Conservation (phyloP, 352 stramenopile species). For the Globisporangium orthogonon region DNA sequence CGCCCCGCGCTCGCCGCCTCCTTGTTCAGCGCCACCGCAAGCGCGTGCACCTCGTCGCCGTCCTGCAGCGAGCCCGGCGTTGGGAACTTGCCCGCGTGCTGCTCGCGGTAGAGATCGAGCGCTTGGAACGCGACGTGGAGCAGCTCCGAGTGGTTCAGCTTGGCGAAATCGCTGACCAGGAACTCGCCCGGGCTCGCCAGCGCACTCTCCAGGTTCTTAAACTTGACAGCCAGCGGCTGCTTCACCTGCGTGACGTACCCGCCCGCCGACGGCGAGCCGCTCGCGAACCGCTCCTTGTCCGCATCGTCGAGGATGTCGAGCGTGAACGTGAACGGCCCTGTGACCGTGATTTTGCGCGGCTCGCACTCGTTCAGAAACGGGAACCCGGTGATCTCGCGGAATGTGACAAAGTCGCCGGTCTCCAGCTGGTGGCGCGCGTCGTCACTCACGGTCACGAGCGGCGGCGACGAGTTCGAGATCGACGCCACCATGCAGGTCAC, state of each 20-base stretch:
- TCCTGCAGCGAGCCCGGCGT: slow-evolving; percentile 83
- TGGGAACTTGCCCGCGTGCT: slow-evolving; percentile 73
- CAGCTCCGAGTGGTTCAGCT: slow-evolving; percentile 90
- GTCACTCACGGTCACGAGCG: slow-evolving; percentile 96
- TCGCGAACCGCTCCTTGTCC: slow-evolving; percentile 64
- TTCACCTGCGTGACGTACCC: slow-evolving; percentile 96
- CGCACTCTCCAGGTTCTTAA: slow-evolving; percentile 86
- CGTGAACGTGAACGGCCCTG: slow-evolving; percentile 96
- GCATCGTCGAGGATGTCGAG: slow-evolving; percentile 75
- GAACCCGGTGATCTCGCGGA: slow-evolving; percentile 93
- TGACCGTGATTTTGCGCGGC: slow-evolving; percentile 68
- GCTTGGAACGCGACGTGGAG: slow-evolving; percentile 89
- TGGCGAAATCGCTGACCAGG: slow-evolving; percentile 97
- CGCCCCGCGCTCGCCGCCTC: slow-evolving; percentile 62
- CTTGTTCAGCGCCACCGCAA: slow-evolving; percentile 71
- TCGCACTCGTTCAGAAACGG: slow-evolving; percentile 78
- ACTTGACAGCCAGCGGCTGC: slow-evolving; percentile 90
- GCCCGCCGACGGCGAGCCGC: slow-evolving; percentile 54
- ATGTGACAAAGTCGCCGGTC: slow-evolving; percentile 94
- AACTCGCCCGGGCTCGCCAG: slow-evolving; percentile 91
- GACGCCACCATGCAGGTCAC: slow-evolving; percentile 92
- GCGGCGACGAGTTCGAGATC: slow-evolving; percentile 77
- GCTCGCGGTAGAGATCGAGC: slow-evolving; percentile 80
- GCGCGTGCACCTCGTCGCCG: slow-evolving; percentile 79
- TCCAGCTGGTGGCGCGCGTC: slow-evolving; percentile 96